Base-by-base conservation (phyloP, 2,329 filamentous ascomycete genomes). In the Juglanconis sp. region DNA sequence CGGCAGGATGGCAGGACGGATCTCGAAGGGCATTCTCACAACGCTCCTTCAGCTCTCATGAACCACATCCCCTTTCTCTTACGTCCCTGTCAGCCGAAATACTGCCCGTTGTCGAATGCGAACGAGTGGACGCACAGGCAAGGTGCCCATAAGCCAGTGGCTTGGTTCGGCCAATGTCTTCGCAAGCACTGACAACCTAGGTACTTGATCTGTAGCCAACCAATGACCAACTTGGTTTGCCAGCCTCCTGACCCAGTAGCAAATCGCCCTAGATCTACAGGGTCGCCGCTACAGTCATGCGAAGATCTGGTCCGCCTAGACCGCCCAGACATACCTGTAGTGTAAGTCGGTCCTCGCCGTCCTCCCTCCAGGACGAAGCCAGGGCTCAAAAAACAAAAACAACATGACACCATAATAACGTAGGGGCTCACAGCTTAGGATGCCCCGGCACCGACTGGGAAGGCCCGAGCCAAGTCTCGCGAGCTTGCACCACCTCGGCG, bases 341-440 rank as follows among this genome's bases (percentile, higher is more conserved):
- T 15, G n/a, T 24, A 24, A 24, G 24, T 24, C 24, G 24, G 24
- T 24, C 24, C 24, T 24, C 2, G 24, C 24, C 24, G 24, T 24
- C 24, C 24, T 24, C 24, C 24, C 24, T 24, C 24, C 24, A 24
- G 24, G 24, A 24, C 24, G 24, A 24, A 24, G 24, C 24, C 24
- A 24, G 24, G 24, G 24, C 24, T 24, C 24, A 24, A 2, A 24
- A 24, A 24, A 24, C 2, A 24, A 24, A 24, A 24, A 24, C 24
- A 24, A 24, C 24, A 24, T 2, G 24, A 24, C 24, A 24, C 24
- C 24, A 24, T 24, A 31, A 49, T 59, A 34, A 48, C 54, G 56
- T 58, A 58, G 31, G 50, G 32, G 53, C 35, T 40, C 44, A 53
- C 47, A 60, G 52, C 50, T 56, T 34, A 42, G 48, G 51, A 57